These are phyloP conservation scores for Annona squamosa DNA, from an alignment of 164 flowering plant species.

Conservation along the genomic window DNA sequence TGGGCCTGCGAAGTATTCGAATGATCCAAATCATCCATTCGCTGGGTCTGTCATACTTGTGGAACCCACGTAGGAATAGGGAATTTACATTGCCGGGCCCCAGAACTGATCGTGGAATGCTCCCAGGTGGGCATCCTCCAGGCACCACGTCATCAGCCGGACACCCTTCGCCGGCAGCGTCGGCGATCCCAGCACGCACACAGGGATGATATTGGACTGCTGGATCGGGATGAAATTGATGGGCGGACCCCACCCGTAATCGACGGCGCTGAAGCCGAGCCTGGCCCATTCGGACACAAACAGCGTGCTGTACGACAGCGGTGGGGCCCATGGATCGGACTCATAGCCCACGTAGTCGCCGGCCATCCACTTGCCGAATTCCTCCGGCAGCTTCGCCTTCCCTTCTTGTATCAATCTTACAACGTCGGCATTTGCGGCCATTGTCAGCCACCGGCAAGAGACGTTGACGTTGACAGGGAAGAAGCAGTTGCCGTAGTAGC, in stretches of 20 bases:
- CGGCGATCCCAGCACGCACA: constrained; percentile 34
- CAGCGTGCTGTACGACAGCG: constrained; percentile 39
- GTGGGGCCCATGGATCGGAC: constrained; percentile 43
- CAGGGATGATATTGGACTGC: constrained; percentile 46
- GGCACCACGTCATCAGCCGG: constrained; percentile 66
- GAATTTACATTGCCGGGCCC: constrained; percentile 1
- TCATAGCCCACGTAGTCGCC: constrained; percentile 13
- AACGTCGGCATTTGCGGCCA: constrained; percentile 30
- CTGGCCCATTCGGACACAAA: constrained; percentile 60
- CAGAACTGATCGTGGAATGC: constrained; percentile 27
- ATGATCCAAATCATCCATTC: background rate
- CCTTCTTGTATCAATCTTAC: constrained; percentile 47
- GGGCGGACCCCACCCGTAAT: constrained; percentile 64
- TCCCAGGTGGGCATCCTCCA: constrained; percentile 28
- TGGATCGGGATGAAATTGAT: constrained; percentile 50
- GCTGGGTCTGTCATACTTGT: background rate
- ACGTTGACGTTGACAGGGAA: constrained; percentile 43
- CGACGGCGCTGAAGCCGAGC: constrained; percentile 56
- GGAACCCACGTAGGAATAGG: background rate
- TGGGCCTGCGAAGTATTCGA: background rate
- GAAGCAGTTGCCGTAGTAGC: constrained; percentile 70
- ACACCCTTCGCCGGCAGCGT: constrained; percentile 41
- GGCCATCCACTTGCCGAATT: constrained; percentile 35
- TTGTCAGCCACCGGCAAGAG: constrained; percentile 14
- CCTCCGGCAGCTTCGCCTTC: constrained; percentile 28